A percentile compares a stretch with the other conserved stretches of the same genome.
phyloP scores from a whole-genome alignment of 139 green algal genomes.

The Asterochloris sp. region DNA sequence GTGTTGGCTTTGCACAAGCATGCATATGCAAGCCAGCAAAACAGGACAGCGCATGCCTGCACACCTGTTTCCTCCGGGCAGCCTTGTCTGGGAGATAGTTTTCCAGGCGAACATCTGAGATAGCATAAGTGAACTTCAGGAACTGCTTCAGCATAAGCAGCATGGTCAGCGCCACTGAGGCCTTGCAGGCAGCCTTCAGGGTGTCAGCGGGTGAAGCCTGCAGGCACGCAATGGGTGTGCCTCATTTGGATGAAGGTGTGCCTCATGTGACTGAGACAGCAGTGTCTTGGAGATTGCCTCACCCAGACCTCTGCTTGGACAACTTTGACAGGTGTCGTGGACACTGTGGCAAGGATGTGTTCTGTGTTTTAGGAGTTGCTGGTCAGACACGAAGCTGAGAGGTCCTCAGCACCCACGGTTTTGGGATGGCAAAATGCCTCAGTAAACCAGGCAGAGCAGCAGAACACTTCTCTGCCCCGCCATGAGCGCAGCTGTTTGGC shows the following conservation, averaged over 20 bases:
- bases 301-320: background rate
- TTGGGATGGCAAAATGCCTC: too few species aligned
- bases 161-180: constrained; percentile 49
- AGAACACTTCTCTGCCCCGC: too few species aligned
- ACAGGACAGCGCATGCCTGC: background rate
- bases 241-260: too few species aligned
- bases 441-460: too few species aligned
- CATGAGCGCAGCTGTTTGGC: too few species aligned
- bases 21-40: too few species aligned
- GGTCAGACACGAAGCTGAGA: too few species aligned
- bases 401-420: too few species aligned
- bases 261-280: too few species aligned
- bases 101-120: constrained; percentile 50
- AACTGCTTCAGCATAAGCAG: constrained; percentile 74
- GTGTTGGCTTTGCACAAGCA: too few species aligned
- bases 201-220: background rate
- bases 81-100: constrained; percentile 23
- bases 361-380: too few species aligned
- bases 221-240: background rate
- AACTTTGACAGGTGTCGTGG: background rate
- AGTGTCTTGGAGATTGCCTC: too few species aligned
- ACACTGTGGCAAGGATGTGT: background rate
- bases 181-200: constrained; percentile 14
- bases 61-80: constrained; percentile 15
- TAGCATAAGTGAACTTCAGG: constrained; percentile 56